phyloP scores from a whole-genome alignment of 2,329 filamentous ascomycete genomes.

The Onygenales sp. region DNA sequence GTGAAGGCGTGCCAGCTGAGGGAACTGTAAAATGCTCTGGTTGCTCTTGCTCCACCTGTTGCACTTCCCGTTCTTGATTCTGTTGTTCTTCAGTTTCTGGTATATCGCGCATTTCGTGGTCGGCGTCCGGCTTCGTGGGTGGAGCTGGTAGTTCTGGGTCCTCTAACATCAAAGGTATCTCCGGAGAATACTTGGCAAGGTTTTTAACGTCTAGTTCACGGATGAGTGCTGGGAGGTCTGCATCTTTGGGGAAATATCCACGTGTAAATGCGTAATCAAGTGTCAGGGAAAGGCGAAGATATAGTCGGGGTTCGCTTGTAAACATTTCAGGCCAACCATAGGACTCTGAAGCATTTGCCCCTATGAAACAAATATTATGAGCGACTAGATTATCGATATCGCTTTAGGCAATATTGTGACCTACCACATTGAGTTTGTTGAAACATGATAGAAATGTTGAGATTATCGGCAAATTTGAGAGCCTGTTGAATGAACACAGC shows the following conservation, averaged over 20 bases:
- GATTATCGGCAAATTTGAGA: slow-evolving; percentile 1
- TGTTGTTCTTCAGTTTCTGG: neutral
- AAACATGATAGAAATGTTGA: neutral
- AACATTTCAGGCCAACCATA: neutral
- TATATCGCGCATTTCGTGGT: neutral
- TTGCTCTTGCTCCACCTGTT: neutral
- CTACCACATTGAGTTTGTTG: neutral
- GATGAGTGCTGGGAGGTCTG: neutral
- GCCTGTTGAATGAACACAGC: slow-evolving; percentile 5
- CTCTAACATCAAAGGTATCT: neutral
- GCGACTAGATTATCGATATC: neutral
- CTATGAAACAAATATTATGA: neutral
- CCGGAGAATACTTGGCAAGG: neutral
- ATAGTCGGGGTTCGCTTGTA: neutral
- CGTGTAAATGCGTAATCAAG: slow-evolving; percentile 1
- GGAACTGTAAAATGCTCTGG: neutral
- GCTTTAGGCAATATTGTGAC: neutral
- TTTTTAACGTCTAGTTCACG: neutral
- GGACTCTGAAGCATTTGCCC: neutral
- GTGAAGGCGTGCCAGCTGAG: neutral
- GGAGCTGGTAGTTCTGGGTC: neutral
- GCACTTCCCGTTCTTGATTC: neutral
- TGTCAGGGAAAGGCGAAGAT: neutral
- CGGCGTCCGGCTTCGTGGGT: neutral
- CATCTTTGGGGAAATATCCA: neutral